Evolutionary conservation across 78 protist species (phyloP), one percentile per base, ranked within the genome.

Genomic region (Dictyostelium discoideum): DNA sequence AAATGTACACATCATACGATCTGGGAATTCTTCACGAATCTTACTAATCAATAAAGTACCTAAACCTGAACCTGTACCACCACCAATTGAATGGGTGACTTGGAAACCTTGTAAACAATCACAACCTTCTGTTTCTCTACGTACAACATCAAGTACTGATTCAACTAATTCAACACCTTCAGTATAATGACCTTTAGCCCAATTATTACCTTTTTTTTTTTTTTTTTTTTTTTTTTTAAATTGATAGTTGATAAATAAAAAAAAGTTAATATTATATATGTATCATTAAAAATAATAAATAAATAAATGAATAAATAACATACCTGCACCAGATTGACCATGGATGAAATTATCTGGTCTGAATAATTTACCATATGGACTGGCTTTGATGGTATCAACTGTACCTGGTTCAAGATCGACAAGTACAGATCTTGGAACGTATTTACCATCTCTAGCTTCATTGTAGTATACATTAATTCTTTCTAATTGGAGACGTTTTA

Each of bases 51-150:
- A 94, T 26, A 98, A 97, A 37, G 99, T 98, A 76, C 98, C 99
- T 94, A 98, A 77, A 78, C 99, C 99, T 18, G 99, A 98, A 69
- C 99, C 99, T 39, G 99, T 99, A 46, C 99, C 99, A 60, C 99
- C 99, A 46, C 99, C 99, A 50, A 99, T 98, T 18, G 99, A 99
- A 98, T 99, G 99, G 14, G 98, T 50, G 42, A 98, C 90, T 92
- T 98, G 99, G 99, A 99, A 99, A 77, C 99, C 99, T 95, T 99
- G 99, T 16, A 99, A 98, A 93, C 99, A 98, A 86, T 99, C 99
- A 93, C 99, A 97, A 65, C 74, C 24, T 97, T 99, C 99, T 29
- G 99, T 99, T 96, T 99, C 99, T 96, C 97, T 98, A 90, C 99
- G 98, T 24, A 99, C 98, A 50, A 98, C 98, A 57, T 99, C 99